phyloP scores from a whole-genome alignment of 176 grass and related monocot genomes.

The Miscanthus lutarioriparius region DNA sequence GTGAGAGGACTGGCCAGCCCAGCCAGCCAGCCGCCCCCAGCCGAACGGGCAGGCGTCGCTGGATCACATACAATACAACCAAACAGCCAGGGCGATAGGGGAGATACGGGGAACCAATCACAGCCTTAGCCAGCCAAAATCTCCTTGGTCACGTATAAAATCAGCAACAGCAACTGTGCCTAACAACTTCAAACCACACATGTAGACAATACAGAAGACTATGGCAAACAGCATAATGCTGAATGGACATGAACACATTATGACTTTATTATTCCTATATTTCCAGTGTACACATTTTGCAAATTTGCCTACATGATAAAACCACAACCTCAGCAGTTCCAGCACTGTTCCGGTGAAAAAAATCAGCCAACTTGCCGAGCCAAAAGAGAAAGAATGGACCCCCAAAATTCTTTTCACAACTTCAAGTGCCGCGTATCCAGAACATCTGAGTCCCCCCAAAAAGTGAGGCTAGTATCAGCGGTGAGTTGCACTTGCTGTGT shows the following conservation, averaged over 20 bases:
- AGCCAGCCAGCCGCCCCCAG: too few species aligned
- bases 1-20: too few species aligned
- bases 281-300: conserved; percentile 35
- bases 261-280: conserved; percentile 46
- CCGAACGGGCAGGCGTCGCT: too few species aligned
- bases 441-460: neutral
- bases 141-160: neutral
- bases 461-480: neutral
- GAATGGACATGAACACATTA: neutral
- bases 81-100: neutral
- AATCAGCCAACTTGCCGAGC: conserved; percentile 4
- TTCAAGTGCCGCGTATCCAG: conserved; percentile 22
- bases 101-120: neutral
- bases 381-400: conserved; percentile 17
- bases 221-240: neutral
- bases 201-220: neutral
- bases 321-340: conserved; percentile 19
- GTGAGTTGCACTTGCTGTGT: conserved; percentile 2
- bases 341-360: neutral
- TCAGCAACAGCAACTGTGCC: neutral
- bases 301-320: conserved; percentile 23
- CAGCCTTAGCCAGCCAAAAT: neutral
- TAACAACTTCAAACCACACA: neutral
- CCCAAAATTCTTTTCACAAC: conserved; percentile 30
- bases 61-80: neutral